Conservation (phyloP, 2,329 filamentous ascomycete species). For the Cercospora zeina region DNA sequence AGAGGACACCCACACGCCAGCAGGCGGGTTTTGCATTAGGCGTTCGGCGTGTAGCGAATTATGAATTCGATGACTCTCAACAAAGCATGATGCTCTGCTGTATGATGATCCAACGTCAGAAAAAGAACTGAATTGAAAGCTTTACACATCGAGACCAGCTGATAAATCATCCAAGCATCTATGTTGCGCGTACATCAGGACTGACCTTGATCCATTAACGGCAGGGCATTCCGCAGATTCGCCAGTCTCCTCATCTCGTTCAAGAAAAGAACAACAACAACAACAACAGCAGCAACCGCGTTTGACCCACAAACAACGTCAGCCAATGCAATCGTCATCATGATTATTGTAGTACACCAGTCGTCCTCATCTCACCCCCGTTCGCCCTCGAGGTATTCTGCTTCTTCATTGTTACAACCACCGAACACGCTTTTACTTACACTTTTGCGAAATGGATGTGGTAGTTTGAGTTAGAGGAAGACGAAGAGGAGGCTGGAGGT, state of each 20-base stretch:
- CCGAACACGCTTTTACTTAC: no score
- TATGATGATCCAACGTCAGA: neutral
- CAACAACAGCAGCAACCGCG: no score
- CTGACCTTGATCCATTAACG: conserved; percentile 43
- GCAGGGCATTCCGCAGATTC: conserved; percentile 44
- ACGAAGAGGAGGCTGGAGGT: neutral
- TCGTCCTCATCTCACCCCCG: no score
- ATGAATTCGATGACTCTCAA: neutral
- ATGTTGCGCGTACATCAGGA: conserved; percentile 40
- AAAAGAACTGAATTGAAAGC: neutral
- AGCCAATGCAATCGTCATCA: no score
- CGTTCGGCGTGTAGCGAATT: neutral
- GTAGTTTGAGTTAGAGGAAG: conserved; percentile 12
- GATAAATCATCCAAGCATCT: conserved; percentile 28
- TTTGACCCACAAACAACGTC: no score
- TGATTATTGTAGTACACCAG: no score
- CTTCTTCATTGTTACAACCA: no score
- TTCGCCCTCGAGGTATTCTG: no score
- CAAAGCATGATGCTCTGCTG: neutral
- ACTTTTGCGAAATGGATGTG: no score
- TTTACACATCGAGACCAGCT: neutral
- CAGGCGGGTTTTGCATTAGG: neutral
- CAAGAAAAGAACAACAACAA: no score
- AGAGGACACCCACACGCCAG: neutral
- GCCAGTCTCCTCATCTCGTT: conserved; percentile 43